phyloP scores from a whole-genome alignment of 352 stramenopile genomes.

The Pythium volutum region DNA sequence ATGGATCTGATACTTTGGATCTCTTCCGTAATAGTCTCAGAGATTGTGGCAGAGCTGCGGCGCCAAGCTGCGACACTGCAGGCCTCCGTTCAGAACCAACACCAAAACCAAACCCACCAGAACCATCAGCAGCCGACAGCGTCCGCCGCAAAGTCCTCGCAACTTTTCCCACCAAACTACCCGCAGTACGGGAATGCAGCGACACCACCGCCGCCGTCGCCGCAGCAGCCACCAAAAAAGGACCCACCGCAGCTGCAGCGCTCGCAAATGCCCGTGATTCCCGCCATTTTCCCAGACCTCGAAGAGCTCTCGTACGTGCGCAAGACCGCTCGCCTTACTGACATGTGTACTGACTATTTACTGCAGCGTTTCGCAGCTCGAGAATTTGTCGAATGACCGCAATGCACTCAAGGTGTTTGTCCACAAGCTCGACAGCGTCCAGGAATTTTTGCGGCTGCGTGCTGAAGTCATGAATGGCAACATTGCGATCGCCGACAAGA shows the following conservation, averaged over 20 bases:
- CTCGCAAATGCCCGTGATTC: constrained; percentile 74
- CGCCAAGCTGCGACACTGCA: constrained; percentile 22
- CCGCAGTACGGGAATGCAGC: constrained; percentile 27
- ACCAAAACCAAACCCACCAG: background rate
- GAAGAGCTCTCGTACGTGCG: constrained; percentile 77
- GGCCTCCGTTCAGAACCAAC: constrained; percentile 6
- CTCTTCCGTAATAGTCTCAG: constrained; percentile 33
- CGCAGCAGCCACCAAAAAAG: constrained; percentile 34
- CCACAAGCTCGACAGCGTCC: constrained; percentile 51
- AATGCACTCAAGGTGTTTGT: constrained; percentile 62
- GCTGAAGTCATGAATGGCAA: constrained; percentile 80
- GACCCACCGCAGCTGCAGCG: constrained; percentile 44
- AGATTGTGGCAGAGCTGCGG: constrained; percentile 65
- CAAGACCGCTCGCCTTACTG: no score
- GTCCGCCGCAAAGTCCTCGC: background rate
- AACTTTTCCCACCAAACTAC: constrained; percentile 8
- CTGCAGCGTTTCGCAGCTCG: constrained; percentile 48
- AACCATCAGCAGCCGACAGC: background rate
- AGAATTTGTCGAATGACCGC: constrained; percentile 58
- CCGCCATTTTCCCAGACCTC: constrained; percentile 65
- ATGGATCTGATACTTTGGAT: background rate
- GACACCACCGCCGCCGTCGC: constrained; percentile 27
- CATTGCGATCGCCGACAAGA: constrained; percentile 68
- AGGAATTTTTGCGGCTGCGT: constrained; percentile 69
- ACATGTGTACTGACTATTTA: background rate